Evolutionary conservation across 768 basidiomycete genomes (phyloP).

Genomic region (Russula brevipes): DNA sequence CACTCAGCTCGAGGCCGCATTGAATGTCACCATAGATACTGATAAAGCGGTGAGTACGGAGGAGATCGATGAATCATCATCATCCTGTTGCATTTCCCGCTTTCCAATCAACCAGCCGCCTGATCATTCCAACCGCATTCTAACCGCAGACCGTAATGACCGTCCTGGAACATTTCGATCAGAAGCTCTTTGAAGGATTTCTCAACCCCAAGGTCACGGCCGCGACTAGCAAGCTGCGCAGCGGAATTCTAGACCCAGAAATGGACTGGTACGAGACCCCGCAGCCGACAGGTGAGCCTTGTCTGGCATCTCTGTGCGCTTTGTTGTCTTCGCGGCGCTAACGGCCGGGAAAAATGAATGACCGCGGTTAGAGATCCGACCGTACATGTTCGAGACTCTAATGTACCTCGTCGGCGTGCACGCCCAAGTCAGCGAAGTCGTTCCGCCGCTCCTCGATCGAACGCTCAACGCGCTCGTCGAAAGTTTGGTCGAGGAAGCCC

Average conservation of each 20-base stretch:
- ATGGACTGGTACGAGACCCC: slow-evolving; percentile 96
- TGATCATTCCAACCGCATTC: not conserved
- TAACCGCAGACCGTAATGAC: slow-evolving; percentile 57
- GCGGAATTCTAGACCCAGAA: slow-evolving; percentile 69
- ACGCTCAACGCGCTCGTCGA: slow-evolving; percentile 76
- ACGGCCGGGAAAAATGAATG: not conserved
- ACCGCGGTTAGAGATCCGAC: slow-evolving; percentile 68
- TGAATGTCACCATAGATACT: slow-evolving; percentile 63
- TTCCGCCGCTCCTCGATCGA: slow-evolving; percentile 78
- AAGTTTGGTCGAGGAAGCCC: slow-evolving; percentile 75
- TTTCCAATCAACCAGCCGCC: slow-evolving; percentile 1
- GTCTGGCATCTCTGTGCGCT: not conserved
- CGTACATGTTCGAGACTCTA: slow-evolving; percentile 87
- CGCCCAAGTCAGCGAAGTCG: slow-evolving; percentile 78
- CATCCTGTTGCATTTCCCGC: no score
- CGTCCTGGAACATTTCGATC: slow-evolving; percentile 79
- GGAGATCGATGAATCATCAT: not conserved
- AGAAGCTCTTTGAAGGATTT: slow-evolving; percentile 84
- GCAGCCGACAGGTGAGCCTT: slow-evolving; percentile 74
- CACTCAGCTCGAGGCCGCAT: slow-evolving; percentile 68
- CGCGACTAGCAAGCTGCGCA: slow-evolving; percentile 61
- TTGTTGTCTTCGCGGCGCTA: not conserved
- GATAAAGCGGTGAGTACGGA: slow-evolving; percentile 55
- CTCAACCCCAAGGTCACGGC: slow-evolving; percentile 73
- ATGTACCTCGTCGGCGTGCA: slow-evolving; percentile 89